phyloP scores from a whole-genome alignment of 1,284 basidiomycete genomes.

The Ganoderma leucocontextum region DNA sequence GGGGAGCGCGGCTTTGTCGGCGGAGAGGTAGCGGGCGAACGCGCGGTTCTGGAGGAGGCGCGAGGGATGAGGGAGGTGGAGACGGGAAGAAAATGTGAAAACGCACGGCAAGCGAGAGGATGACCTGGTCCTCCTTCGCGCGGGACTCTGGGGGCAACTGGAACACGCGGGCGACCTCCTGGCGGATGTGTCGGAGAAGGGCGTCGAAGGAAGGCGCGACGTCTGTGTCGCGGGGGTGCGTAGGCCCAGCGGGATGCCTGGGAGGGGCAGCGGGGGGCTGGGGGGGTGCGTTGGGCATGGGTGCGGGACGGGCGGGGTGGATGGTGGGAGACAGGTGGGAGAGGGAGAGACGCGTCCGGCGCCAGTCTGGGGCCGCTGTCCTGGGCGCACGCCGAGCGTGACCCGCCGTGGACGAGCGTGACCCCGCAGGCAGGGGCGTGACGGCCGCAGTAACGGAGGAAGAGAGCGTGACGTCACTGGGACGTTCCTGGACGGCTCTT shows the following conservation, averaged over 20 bases:
- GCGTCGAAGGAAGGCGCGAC: conserved; percentile 29
- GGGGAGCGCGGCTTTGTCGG: conserved; percentile 32
- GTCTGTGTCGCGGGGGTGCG: conserved; percentile 23
- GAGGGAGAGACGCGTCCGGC: conserved; percentile 36
- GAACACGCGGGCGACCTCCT: conserved; percentile 33
- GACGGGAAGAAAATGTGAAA: not conserved
- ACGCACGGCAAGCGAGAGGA: conserved; percentile 32
- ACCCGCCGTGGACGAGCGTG: conserved; percentile 22
- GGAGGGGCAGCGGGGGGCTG: conserved; percentile 16
- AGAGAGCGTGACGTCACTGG: conserved; percentile 22
- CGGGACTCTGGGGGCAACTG: conserved; percentile 28
- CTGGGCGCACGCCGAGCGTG: conserved; percentile 24
- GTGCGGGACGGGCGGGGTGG: conserved; percentile 22
- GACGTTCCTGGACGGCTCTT: not conserved
- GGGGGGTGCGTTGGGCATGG: conserved; percentile 21
- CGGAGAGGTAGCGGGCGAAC: conserved; percentile 23
- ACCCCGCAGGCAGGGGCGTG: not conserved
- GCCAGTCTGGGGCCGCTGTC: conserved; percentile 15
- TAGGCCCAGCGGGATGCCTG: conserved; percentile 10
- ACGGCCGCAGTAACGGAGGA: conserved; percentile 4
- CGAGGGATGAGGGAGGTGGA: conserved; percentile 18
- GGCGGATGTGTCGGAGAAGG: conserved; percentile 30
- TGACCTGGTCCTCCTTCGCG: conserved; percentile 27
- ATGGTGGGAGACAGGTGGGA: conserved; percentile 28
- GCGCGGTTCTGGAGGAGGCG: conserved; percentile 30